Conservation (phyloP, 257 asterid genomes). For the Forsythia suspensa region DNA sequence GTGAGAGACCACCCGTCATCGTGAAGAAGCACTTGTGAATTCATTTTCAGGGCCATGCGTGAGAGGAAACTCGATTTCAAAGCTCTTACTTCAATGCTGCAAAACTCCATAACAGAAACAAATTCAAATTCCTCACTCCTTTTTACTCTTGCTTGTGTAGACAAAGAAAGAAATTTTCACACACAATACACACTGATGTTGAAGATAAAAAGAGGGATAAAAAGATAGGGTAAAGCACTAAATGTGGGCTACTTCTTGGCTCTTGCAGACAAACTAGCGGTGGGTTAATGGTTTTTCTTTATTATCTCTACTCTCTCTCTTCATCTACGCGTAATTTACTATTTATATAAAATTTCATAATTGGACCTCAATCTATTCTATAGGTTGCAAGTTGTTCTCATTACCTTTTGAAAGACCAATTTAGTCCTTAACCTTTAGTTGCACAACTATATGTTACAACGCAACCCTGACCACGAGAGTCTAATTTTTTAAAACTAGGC, state of each 20-base stretch:
- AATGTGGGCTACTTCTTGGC: constrained; percentile 43
- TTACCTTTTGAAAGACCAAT: background rate
- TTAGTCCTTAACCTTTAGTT: background rate
- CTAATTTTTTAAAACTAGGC: too few relatives aligned
- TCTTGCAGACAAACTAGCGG: constrained; percentile 72
- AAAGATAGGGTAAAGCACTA: constrained; percentile 46
- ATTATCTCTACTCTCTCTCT: background rate
- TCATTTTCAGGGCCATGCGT: constrained; percentile 51
- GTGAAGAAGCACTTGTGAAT: constrained; percentile 46
- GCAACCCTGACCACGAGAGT: too few relatives aligned
- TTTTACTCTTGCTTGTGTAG: background rate
- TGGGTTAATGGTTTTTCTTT: constrained; percentile 39
- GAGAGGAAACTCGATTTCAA: constrained; percentile 81
- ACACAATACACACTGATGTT: too few relatives aligned
- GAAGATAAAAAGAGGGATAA: constrained; percentile 14
- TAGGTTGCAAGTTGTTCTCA: background rate
- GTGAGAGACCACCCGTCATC: constrained; percentile 73
- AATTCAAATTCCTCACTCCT: background rate
- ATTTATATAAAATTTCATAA: background rate
- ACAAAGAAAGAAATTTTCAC: background rate
- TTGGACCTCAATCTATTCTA: too few relatives aligned
- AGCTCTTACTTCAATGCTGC: constrained; percentile 76
- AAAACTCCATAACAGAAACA: constrained; percentile 56
- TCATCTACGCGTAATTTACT: background rate
- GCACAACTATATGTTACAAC: too few relatives aligned